These are phyloP conservation scores for Physaria fendleri DNA, from an alignment of 345 rosid genomes.

Conservation along the genomic window DNA sequence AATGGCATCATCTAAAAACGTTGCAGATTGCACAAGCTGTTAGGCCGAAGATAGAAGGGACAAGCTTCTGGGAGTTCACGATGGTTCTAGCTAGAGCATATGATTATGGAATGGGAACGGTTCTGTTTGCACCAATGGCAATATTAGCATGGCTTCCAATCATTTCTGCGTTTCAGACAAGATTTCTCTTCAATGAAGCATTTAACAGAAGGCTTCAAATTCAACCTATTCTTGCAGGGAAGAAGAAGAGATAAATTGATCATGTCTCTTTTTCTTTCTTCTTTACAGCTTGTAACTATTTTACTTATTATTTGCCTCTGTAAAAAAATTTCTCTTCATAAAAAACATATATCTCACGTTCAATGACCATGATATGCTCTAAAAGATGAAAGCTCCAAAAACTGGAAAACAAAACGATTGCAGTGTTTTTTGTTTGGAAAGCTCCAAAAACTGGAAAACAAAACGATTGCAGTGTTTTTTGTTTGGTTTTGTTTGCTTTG, in stretches of 20 bases:
- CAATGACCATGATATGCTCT: too few species aligned
- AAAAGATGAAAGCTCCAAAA: background rate
- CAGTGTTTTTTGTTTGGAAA: background rate
- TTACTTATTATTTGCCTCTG: background rate
- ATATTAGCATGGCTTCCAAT: conserved; percentile 88
- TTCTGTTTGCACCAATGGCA: conserved; percentile 77
- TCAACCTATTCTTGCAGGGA: conserved; percentile 84
- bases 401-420: background rate
- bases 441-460: background rate
- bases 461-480: background rate
- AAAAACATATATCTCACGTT: too few species aligned
- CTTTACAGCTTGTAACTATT: conserved; percentile 24
- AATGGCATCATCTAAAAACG: background rate
- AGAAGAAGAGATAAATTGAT: conserved; percentile 46
- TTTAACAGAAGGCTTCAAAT: conserved; percentile 80
- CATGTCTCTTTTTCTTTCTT: background rate
- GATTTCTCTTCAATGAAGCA: conserved; percentile 88
- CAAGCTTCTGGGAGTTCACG: conserved; percentile 69
- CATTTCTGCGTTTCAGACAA: conserved; percentile 78
- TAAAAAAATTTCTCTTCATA: too few species aligned
- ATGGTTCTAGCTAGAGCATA: conserved; percentile 73
- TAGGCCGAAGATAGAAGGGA: conserved; percentile 66
- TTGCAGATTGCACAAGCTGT: conserved; percentile 84
- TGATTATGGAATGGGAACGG: conserved; percentile 91
- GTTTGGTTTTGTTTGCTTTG: background rate